Evolutionary conservation across 495 filamentous ascomycete species (phyloP), one percentile per base, ranked within the genome.

Genomic region (Tetracladium marchalianum): DNA sequence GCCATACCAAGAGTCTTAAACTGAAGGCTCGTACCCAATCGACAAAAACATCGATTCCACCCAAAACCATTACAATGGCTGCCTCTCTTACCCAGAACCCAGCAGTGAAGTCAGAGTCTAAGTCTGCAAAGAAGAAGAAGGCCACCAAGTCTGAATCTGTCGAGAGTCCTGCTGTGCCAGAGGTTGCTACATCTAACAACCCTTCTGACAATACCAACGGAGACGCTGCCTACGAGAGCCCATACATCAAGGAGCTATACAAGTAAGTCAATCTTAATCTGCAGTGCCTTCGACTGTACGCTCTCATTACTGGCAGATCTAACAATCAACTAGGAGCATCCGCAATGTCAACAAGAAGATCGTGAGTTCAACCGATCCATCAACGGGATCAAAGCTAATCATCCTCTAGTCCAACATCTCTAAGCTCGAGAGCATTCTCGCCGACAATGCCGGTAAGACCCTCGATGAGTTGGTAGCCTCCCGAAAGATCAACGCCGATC

Each of bases 401-500:
- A 27, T 37, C 44, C 35, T 58, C 34, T 55, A 94, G 87, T 77
- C 80, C 56, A 78, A 82, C 47, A 81, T 81, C 48, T 68, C 79
- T 47, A 94, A 87, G 63, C 82, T 88, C 49, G 87, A 94, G 50
- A 53, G 72, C 38, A 77, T 93, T 46, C 65, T 94, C 58, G 80
- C 78, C 34, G 85, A 88, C 60, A 81, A 94, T 67, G 75, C 78
- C 24, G 77, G 64, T 55, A 81, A 81, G 62, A 75, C 77, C 2
- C 78, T 96, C 39, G 90, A 96, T 44, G 79, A 92, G n/a, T 78
- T 96, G 24, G 81, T 96, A 11, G 65, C 71, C 8, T 62, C 74
- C 43, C 85, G 84, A 67, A 85, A 90, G 62, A 90, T 99, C 72
- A 99, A 97, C 61, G 53, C 66, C 54, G 93, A 99, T 64, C 89